Evolutionary conservation across 495 filamentous ascomycete genomes (phyloP).

Genomic region (Aspergillus heteromorphus): DNA sequence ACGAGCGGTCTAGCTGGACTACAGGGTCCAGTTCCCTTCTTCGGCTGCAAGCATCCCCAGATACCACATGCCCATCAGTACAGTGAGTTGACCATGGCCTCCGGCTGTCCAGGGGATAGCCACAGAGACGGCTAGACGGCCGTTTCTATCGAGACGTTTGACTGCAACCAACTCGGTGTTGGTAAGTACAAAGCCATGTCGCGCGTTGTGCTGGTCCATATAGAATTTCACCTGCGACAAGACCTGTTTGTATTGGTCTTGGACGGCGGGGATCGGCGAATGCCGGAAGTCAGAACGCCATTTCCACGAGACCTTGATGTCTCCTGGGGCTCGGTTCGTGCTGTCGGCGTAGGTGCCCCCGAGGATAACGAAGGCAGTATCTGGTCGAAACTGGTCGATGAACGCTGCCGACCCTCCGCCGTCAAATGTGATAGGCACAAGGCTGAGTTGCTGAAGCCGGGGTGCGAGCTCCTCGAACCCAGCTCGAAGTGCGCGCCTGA

Average conservation of each 20-base stretch:
- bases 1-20: constrained; percentile 5
- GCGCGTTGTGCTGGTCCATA: constrained; percentile 14
- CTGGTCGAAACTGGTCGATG: constrained; percentile 11
- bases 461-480: constrained; percentile 5
- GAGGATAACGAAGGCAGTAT: constrained; percentile 5
- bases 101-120: constrained; percentile 9
- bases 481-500: constrained; percentile 8
- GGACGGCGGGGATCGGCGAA: not conserved
- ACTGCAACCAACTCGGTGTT: constrained; percentile 16
- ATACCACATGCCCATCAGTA: not conserved
- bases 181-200: constrained; percentile 12
- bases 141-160: constrained; percentile 11
- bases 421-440: constrained; percentile 3
- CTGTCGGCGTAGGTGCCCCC: not conserved
- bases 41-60: not conserved
- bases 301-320: constrained; percentile 18
- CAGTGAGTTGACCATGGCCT: not conserved
- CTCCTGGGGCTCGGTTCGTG: constrained; percentile 13
- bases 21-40: not conserved
- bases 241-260: constrained; percentile 12
- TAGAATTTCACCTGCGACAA: constrained; percentile 17
- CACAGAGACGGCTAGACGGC: constrained; percentile 8
- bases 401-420: constrained; percentile 1
- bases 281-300: constrained; percentile 3
- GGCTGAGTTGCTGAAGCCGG: not conserved